These are phyloP conservation scores for Polygonum aviculare DNA, from an alignment of 148 eudicot genomes.

Conservation along the genomic window DNA sequence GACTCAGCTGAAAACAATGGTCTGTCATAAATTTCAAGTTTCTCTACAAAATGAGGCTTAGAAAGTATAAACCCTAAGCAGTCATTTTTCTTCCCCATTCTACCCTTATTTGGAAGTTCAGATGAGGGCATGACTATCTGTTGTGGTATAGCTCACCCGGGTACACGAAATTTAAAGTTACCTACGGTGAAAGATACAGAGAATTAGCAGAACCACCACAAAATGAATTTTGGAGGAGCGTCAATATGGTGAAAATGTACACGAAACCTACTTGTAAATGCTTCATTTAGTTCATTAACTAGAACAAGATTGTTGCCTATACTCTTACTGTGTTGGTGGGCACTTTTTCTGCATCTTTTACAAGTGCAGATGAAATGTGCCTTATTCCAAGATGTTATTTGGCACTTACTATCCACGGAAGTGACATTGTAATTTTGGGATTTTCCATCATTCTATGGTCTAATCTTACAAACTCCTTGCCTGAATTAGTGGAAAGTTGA, in stretches of 20 bases:
- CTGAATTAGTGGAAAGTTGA: too few species aligned
- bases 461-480: too few species aligned
- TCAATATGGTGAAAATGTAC: not conserved
- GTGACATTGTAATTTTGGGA: too few species aligned
- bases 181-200: not conserved
- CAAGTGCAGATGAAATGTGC: too few species aligned
- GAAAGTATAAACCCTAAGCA: not conserved
- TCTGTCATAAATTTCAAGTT: not conserved
- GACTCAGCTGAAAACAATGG: not conserved
- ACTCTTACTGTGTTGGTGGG: too few species aligned
- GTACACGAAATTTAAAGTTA: not conserved
- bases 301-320: not conserved
- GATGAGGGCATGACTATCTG: not conserved
- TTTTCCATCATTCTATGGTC: too few species aligned
- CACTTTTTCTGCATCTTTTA: too few species aligned
- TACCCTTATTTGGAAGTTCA: not conserved
- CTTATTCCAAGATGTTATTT: too few species aligned
- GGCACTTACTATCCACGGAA: too few species aligned
- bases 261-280: slow-evolving; percentile 1
- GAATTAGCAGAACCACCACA: not conserved
- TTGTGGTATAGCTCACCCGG: slow-evolving; percentile 1
- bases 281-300: not conserved
- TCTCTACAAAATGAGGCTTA: not conserved
- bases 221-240: not conserved
- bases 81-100: not conserved